Conservation (phyloP, 2,329 filamentous ascomycete species). For the Stagonosporopsis tanaceti region DNA sequence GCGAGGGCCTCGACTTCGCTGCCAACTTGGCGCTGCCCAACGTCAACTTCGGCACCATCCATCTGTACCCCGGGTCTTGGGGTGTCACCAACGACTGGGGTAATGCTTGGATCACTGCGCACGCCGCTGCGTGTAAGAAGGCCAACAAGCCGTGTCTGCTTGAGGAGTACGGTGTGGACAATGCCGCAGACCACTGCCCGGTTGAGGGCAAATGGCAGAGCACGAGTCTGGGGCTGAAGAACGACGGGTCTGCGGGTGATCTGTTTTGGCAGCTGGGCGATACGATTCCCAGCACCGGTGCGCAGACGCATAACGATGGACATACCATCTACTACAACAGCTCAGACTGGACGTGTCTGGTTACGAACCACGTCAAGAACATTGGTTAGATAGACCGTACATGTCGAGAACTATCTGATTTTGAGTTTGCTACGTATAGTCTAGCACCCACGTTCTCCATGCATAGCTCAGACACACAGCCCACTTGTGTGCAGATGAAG, state of each 20-base stretch:
- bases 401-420: no score
- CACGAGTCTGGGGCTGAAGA: conserved; percentile 57
- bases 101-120: conserved; percentile 63
- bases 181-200: conserved; percentile 56
- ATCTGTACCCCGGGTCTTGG: conserved; percentile 66
- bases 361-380: conserved; percentile 30
- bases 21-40: conserved; percentile 57
- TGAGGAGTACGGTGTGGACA: conserved; percentile 64
- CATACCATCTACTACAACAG: conserved; percentile 64
- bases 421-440: no score
- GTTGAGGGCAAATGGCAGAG: conserved; percentile 60
- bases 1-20: conserved; percentile 64
- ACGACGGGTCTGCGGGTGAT: conserved; percentile 55
- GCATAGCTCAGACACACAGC: no score
- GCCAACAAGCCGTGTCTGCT: conserved; percentile 63
- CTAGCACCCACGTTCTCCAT: no score
- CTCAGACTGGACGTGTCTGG: conserved; percentile 28
- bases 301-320: conserved; percentile 62
- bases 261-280: conserved; percentile 63
- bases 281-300: conserved; percentile 59
- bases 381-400: conserved; percentile 7
- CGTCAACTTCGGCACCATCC: conserved; percentile 64
- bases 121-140: conserved; percentile 54
- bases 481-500: no score
- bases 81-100: conserved; percentile 61